Evolutionary conservation across 208 protist species (phyloP).

Genomic region (Trypanosoma cruzi): DNA sequence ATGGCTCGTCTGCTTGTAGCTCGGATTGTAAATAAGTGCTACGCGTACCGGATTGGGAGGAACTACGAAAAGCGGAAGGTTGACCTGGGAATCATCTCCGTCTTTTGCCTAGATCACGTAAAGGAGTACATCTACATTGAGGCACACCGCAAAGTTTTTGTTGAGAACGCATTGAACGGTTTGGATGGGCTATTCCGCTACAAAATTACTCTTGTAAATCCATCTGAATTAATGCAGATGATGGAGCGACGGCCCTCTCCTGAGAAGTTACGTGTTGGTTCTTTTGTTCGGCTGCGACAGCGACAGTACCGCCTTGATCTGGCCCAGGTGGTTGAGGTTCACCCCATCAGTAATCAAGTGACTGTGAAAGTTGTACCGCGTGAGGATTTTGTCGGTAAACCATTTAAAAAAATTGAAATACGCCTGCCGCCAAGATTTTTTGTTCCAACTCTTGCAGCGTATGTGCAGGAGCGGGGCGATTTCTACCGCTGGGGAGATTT

Average conservation of each 20-base stretch:
- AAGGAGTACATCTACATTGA: constrained; percentile 94
- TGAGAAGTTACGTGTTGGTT: constrained; percentile 71
- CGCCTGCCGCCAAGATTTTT: constrained; percentile 80
- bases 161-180: constrained; percentile 88
- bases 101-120: constrained; percentile 90
- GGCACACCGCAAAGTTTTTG: constrained; percentile 88
- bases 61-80: constrained; percentile 81
- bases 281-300: constrained; percentile 85
- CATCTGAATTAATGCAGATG: constrained; percentile 89
- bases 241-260: constrained; percentile 76
- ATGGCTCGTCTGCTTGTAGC: constrained; percentile 87
- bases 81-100: constrained; percentile 92
- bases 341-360: constrained; percentile 57
- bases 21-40: constrained; percentile 94
- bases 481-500: constrained; percentile 82
- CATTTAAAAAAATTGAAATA: constrained; percentile 74
- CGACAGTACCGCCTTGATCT: constrained; percentile 85
- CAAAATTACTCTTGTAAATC: constrained; percentile 86
- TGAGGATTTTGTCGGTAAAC: constrained; percentile 85
- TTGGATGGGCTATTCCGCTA: constrained; percentile 85
- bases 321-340: constrained; percentile 73
- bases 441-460: constrained; percentile 60
- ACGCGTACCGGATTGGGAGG: constrained; percentile 75
- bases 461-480: constrained; percentile 56
- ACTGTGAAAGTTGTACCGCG: constrained; percentile 84